Evolutionary conservation across 805 yeast species (phyloP).

Genomic region (Lipomyces mesembrius): DNA sequence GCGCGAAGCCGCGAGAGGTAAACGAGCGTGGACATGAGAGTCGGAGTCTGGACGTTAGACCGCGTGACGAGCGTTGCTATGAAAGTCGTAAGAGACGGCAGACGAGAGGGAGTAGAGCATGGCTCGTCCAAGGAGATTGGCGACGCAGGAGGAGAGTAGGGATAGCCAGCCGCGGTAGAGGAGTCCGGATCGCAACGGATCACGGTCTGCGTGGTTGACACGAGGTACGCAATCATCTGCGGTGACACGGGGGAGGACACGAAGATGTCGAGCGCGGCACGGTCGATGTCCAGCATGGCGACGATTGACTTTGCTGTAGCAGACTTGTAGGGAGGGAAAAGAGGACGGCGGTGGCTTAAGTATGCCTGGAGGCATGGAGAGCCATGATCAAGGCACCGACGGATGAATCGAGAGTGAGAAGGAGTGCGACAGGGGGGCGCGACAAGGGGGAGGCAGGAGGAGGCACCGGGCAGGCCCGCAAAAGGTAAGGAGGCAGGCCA

Average conservation of each 20-base stretch:
- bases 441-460: constrained; percentile 10
- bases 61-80: constrained; percentile 72
- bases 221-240: constrained; percentile 51
- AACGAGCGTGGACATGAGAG: constrained; percentile 89
- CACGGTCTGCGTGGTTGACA: constrained; percentile 49
- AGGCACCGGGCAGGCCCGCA: background rate
- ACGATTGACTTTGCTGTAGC: background rate
- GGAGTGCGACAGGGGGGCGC: constrained; percentile 12
- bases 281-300: constrained; percentile 32
- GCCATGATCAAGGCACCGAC: constrained; percentile 3
- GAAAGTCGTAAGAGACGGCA: constrained; percentile 62
- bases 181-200: constrained; percentile 46
- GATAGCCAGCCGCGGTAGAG: constrained; percentile 41
- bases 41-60: constrained; percentile 93
- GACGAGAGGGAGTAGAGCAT: constrained; percentile 24
- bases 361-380: background rate
- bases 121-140: constrained; percentile 41
- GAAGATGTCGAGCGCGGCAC: constrained; percentile 49
- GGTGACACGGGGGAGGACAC: constrained; percentile 50
- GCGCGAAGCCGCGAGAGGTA: constrained; percentile 78
- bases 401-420: constrained; percentile 5
- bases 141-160: constrained; percentile 49
- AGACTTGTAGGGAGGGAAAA: constrained; percentile 2
- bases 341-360: background rate
- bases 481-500: constrained; percentile 8